These are phyloP conservation scores for Kodamaea neixiangensis DNA, from an alignment of 805 yeast species.

Conservation along the genomic window DNA sequence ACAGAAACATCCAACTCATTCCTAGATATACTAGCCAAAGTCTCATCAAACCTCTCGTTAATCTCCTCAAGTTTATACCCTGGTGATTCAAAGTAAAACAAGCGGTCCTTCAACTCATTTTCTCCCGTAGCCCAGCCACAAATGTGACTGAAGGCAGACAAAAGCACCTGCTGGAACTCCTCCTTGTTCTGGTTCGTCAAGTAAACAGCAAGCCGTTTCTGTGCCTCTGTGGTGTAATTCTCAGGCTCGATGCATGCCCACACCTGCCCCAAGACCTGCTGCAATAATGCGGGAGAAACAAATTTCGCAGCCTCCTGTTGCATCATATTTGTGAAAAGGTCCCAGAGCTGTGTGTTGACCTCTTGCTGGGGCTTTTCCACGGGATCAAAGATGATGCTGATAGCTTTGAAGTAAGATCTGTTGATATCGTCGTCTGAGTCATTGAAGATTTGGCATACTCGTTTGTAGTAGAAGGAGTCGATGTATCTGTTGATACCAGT, in stretches of 20 bases:
- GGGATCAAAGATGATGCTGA: not conserved
- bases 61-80: not conserved
- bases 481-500: not conserved
- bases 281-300: not conserved
- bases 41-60: not conserved
- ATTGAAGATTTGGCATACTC: not conserved
- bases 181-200: not conserved
- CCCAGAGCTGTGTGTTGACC: not conserved
- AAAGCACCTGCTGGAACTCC: not conserved
- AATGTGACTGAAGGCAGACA: not conserved
- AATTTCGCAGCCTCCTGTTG: not conserved
- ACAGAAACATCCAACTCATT: not conserved
- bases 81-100: not conserved
- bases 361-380: not conserved
- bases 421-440: not conserved
- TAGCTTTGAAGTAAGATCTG: not conserved
- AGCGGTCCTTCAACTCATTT: not conserved
- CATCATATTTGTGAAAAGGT: not conserved
- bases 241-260: not conserved
- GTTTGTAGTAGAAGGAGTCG: not conserved
- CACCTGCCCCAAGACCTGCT: not conserved
- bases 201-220: not conserved
- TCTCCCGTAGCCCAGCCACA: not conserved
- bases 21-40: not conserved
- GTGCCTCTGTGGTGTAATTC: not conserved